Base-by-base conservation (phyloP, 2,329 filamentous ascomycete species). In the Grosmannia huntii region DNA sequence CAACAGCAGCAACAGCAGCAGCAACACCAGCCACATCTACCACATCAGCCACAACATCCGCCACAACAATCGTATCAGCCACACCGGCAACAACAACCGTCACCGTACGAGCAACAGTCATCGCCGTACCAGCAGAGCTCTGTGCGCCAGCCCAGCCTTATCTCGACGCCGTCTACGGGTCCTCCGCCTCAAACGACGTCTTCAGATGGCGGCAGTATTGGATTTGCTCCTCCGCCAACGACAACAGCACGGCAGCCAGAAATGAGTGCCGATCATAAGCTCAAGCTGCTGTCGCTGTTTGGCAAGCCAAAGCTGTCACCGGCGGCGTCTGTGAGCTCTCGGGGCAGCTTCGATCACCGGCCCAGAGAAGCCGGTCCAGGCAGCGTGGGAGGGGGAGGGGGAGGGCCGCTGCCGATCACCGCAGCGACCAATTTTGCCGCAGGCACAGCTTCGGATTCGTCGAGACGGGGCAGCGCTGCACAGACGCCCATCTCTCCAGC, bases 401-500 rank as follows among this genome's bases (percentile, higher is more conserved):
- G 48, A n/a, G 14, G 21, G 6, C 44, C 41, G 14, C 33, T 27
- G n/a, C 16, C 53, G 38, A 12, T 27, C 12, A 38, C 41, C 12
- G 7, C 25, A 31, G 48, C 25, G n/a, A 12, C 46, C 21, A 48
- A 21, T 23, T 23, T 27, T 16, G 38, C 44, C 21, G 46, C 21
- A 21, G 27, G 46, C 12, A 12, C 23, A 21, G 36, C 48, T 21
- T 51, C 66, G 66, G 12, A 63, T 66, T 38, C 74, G 73, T 25
- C 73, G 73, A 41, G 60, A 25, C 57, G 77, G 12, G 75, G 74
- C 21, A 80, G 76, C 61, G 19, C 21, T 61, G 27, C 12, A 3
- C 74, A 79, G 65, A 75, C 76, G 36, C 74, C 80, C 14, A 82
- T 84, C 51, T 86, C 85, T 4, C 81, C 87, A 0, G 85, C 82